Conservation (phyloP, 73 alveolate genomes). For the Stentor coeruleus region DNA sequence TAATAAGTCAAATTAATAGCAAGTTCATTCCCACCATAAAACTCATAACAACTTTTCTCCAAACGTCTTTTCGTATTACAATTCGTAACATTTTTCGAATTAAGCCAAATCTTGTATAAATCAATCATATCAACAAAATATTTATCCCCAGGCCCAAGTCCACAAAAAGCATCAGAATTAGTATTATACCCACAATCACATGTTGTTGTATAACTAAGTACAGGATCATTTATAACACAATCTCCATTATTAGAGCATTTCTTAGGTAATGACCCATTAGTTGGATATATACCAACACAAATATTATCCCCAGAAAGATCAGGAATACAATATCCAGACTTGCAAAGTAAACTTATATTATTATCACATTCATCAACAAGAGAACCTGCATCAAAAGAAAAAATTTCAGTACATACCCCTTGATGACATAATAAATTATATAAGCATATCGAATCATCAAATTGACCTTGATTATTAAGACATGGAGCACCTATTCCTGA, state of each 20-base stretch:
- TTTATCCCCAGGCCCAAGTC: slow-evolving; percentile 5
- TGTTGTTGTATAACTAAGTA: neutral
- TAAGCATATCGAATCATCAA: neutral
- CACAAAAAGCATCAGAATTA: neutral
- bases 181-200: neutral
- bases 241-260: neutral
- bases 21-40: neutral
- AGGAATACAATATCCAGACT: neutral
- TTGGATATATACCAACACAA: neutral
- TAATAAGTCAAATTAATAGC: neutral
- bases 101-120: neutral
- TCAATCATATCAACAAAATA: neutral
- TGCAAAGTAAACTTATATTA: neutral
- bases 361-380: neutral
- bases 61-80: neutral
- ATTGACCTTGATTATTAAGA: too few species aligned
- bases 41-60: neutral
- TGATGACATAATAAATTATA: neutral
- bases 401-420: neutral
- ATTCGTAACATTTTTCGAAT: neutral
- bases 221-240: neutral
- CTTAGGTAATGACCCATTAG: neutral
- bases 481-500: too few species aligned
- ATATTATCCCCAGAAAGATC: neutral
- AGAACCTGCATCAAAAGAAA: neutral